Base-by-base conservation (phyloP, 805 yeast genomes). In the Candida taoyuanica region DNA sequence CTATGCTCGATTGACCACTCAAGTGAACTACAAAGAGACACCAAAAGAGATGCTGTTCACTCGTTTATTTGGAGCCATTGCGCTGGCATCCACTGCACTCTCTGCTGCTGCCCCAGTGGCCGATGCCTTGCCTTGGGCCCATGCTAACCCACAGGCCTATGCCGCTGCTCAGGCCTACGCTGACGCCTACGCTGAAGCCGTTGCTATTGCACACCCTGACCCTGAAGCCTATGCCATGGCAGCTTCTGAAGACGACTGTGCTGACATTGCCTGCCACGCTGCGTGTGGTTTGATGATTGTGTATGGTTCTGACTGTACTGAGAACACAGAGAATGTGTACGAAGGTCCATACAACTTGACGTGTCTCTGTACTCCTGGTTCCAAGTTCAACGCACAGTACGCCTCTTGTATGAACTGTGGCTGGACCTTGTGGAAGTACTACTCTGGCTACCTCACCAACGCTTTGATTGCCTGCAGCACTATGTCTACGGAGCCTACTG, bases 381-480 rank as follows among this genome's bases (percentile, higher is more conserved):
- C 38, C 67, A 11, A 60, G n/a, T 53, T 50, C 46, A 31, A 31
- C 21, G 19, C 29, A 3, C 39, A 43, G 29, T 52, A 52, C 31
- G 48, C 42, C 13, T 52, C 37, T 4, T 61, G 66, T 47, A 46
- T 60, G 33, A 60, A 56, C 28, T 61, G 66, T 49, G 66, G 65
- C 28, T 60, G 64, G 65, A 60, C 64, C 47, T 40, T 61, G 27
- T 61, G 59, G 59, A 36, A 48, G 17, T 55, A 59, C 45, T 60
- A 60, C 44, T 48, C 50, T n/a, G 17, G 37, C 0, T 59, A 42
- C 49, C 43, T 61, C 31, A 36, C 49, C 2, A 34, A 44, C 15
- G 53, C 63, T 8, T 41, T 59, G 33, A 47, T 33, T 12, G 52
- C 34, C n/a, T 59, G 63, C 44, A 36, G 34, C 18, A 34, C 49